Base-by-base conservation (phyloP, 805 yeast genomes). In the Trichomonascus vanleenenianus region DNA sequence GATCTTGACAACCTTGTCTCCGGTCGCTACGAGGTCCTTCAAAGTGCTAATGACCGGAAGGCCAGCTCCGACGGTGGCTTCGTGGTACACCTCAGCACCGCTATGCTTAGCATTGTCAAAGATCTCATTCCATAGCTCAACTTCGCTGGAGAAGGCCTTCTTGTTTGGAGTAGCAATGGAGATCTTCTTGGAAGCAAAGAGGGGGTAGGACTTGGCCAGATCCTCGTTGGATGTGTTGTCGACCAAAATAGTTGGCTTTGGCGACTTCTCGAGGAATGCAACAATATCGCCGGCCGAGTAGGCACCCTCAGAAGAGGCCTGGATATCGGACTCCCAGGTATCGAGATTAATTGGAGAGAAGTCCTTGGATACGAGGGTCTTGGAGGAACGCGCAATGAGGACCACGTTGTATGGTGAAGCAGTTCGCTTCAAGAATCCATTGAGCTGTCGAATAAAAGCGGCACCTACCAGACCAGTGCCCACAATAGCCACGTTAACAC, bases 21-120 rank as follows among this genome's bases (percentile, higher is more conserved):
- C 98, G 44, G 98, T 93, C 50, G 78, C 76, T 37, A 93, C 74
- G 67, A 91, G 74, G 64, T 93, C 98, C 61, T 81, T 85, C 60
- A 93, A 71, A 43, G 96, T 84, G 40, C 87, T 82, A 57, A 93
- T 81, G 51, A 93, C 79, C 49, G 99, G 99, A 64, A 93, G 75
- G 47, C 97, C 99, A 37, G 99, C 99, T 61, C 97, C 97, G 48
- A 93, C 97, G 6, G 97, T 87, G 42, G 98, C 95, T 73, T 93
- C 99, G 62, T 93, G 98, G 73, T 88, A 91, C 39, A 88, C 95
- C 52, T 91, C 73, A 35, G 87, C 89, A 42, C 80, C 81, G 30
- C 38, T 35, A 32, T 71, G 69, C 34, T 70, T 66, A 33, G 71
- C 73, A 43, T 66, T 65, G 31, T 64, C 60, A 57, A 85, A 85